Evolutionary conservation across 148 eudicot species (phyloP), one percentile per base, ranked within the genome.

Genomic region (Persicaria maculosa): DNA sequence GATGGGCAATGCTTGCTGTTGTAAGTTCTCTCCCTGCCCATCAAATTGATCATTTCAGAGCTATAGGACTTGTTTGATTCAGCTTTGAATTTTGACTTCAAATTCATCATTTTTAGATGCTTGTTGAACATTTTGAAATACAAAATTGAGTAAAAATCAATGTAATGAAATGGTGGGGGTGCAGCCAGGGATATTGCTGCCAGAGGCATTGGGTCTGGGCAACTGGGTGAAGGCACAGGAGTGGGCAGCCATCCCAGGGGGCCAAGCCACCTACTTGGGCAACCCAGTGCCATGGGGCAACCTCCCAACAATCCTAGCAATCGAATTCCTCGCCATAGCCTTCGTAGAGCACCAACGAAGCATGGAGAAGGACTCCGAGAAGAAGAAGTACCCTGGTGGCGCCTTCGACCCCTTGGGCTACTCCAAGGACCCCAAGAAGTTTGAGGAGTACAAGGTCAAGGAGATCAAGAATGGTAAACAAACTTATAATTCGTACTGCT

Each of bases 1-100:
- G 98, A 90, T 95, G 98, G 98, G 97, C 97, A 19, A 95, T 95
- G 98, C 96, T 95, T 77, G 98, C 98, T 47, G 98, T 95, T 73
- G 98, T 95, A 86, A 87, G 96, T 82, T 45, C 12, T 46, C 6
- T 36, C 58, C 17, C 9, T 4, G 7, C 14, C 25, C 40, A 31
- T 31, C 40, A 31, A 31, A 31, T 31, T 31, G 40, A 31, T 31
- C 40, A 31, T 31, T 31, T 31, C 40, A 31, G 45, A 9, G 15
- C 43, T 25, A 22, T 22, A 19, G 71, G 25, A 61, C 22, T 9
- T 67, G 45, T 67, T 7, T 67, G 71, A 22, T 8, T 22, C 19
- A 8, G 43, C 12, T 11, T 44, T 8, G 31, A 64, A 40, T 40
- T 64, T 17, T 22, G 25, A 0, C 25, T 22, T 22, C 25, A 22